Conservation (phyloP, 148 eudicot genomes). For the Drosera capensis region DNA sequence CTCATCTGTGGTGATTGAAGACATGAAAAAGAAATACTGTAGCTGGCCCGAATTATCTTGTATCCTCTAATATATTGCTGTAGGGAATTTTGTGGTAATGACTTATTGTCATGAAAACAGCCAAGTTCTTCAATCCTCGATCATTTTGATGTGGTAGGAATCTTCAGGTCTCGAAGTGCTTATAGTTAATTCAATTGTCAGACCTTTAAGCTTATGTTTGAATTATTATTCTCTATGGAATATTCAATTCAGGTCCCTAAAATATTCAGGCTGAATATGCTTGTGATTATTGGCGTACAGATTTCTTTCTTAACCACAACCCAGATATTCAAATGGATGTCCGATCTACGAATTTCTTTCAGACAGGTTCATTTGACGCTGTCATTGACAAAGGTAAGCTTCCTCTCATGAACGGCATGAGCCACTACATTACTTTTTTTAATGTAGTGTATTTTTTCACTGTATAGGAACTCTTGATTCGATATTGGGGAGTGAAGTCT, state of each 20-base stretch:
- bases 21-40: constrained; percentile 54
- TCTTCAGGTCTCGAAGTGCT: background rate
- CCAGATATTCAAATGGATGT: constrained; percentile 74
- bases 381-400: constrained; percentile 77
- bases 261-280: no score
- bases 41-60: constrained; percentile 44
- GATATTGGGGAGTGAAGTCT: constrained; percentile 57
- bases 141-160: background rate
- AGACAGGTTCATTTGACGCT: constrained; percentile 53
- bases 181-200: background rate
- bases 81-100: background rate
- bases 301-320: background rate
- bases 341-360: constrained; percentile 59
- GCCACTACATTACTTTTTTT: constrained; percentile 1
- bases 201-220: no score
- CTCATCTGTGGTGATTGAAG: constrained; percentile 68
- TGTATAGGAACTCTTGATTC: constrained; percentile 83
- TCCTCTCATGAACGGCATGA: background rate
- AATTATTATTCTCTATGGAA: no score
- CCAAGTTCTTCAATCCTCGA: background rate
- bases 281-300: background rate
- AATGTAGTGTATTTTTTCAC: constrained; percentile 1
- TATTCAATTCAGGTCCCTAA: no score
- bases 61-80: constrained; percentile 21
- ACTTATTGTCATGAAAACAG: background rate